Base-by-base conservation (phyloP, 805 yeast species). In the Debaryomyces tyrocola region DNA sequence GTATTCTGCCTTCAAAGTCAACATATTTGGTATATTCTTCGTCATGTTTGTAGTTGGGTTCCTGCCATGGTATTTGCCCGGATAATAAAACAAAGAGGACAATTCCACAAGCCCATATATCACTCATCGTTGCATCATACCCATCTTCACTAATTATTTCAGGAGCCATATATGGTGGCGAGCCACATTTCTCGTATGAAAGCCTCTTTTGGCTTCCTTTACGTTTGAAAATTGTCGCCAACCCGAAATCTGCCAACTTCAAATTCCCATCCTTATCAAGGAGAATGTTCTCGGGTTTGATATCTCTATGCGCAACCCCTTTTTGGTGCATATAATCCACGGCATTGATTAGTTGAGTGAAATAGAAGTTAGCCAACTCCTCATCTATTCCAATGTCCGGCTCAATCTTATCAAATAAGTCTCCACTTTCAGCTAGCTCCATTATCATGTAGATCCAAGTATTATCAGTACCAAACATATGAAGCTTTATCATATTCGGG, bases 41-140 rank as follows among this genome's bases (percentile, higher is more conserved):
- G 59, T 89, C 95, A 66, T 89, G 91, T 1, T 49, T 55, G 17
- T 74, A 42, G 31, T 21, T 69, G 0, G 90, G 89, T 54, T 79
- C 78, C 49, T 82, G 85, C 62, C 94, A 94, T 4, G 99, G 98
- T 1, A 98, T 98, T 69, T 94, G 94, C 4, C 99, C 99, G 69
- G 98, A 92, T 34, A 92, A 71, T 39, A 94, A 72, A 0, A 97
- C 94, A 62, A 92, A 94, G 45, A 92, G 69, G 0, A 92, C 96
- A 69, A 98, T 94, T 0, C 99, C 99, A 47, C 94, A 74, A 6
- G 97, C 97, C 99, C 99, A 92, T 92, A 94, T 88, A 63, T 92
- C 99, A 33, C 94, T 98, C 52, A 90, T 85, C 70, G 87, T 91
- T 4, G 98, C 98, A 56, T 91, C 90, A 69, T 92, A 94, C 66